These are phyloP conservation scores for Talinum fruticosum DNA, from an alignment of 148 eudicot genomes.

Conservation along the genomic window DNA sequence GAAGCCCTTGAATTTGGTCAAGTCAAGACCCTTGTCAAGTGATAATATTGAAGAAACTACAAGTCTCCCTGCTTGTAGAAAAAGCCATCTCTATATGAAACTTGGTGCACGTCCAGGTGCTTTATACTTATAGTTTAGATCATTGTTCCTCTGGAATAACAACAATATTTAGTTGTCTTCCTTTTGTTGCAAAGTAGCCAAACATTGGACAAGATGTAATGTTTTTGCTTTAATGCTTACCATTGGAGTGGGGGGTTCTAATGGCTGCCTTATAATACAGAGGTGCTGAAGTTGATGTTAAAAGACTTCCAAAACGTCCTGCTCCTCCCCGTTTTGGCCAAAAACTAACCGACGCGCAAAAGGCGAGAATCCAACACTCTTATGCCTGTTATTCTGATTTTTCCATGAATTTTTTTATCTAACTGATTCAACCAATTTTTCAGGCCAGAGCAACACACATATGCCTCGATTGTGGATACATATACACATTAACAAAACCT, in stretches of 20 bases:
- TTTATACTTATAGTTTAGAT: background rate
- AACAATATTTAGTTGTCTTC: background rate
- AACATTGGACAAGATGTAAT: background rate
- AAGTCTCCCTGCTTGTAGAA: background rate
- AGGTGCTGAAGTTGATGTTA: conserved; percentile 83
- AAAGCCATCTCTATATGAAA: no score
- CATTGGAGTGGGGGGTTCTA: no score
- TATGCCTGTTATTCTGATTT: background rate
- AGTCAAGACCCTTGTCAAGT: no score
- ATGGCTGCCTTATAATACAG: conserved; percentile 32
- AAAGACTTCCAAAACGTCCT: conserved; percentile 84
- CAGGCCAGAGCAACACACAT: conserved; percentile 94
- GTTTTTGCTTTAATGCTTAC: no score
- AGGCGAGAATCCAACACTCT: conserved; percentile 42
- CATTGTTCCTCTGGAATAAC: background rate
- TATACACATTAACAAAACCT: conserved; percentile 69
- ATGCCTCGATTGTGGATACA: conserved; percentile 93
- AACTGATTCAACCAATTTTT: conserved; percentile 12
- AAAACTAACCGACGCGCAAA: conserved; percentile 76
- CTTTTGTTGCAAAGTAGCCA: background rate
- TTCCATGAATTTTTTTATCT: background rate
- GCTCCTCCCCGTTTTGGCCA: conserved; percentile 96
- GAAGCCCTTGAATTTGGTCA: background rate
- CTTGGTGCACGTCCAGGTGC: background rate
- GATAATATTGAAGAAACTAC: background rate